Evolutionary conservation across 169 alveolate genomes (phyloP), one percentile per base, ranked within the genome.

Genomic region (Babesia gibsoni): DNA sequence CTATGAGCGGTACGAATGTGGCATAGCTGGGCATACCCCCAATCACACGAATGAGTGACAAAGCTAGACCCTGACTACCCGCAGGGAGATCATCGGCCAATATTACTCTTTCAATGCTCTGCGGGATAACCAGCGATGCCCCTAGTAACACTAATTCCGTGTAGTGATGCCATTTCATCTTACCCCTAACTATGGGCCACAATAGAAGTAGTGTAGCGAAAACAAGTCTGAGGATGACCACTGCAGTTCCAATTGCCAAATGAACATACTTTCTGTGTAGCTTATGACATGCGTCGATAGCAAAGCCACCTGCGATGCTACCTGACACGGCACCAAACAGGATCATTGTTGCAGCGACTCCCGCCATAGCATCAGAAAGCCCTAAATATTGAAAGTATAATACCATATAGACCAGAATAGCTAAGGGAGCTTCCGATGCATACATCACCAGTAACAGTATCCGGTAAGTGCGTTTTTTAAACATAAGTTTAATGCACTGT

Each of bases 371-470:
- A 69, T 93, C 93, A 30, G 92, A 50, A 65, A 94, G 79, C 30
- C 94, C 95, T 64, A 94, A 82, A 73, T 94, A 94, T 79, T 94
- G 97, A 52, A 92, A 73, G 81, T 82, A 91, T 93, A 92, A 84
- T 8, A 94, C 89, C 74, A 91, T 91, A 78, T 91, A 94, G 46
- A 92, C 82, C 53, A 93, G 82, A 23, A 96, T 93, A 50, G 91
- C 59, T 93, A 95, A 92, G 22, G 97, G 96, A 25, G 92, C 91
- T 20, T 96, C 91, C 18, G 95, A 93, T 18, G 90, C 69, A 66
- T 90, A 67, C 36, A 88, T 56, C 54, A 73, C 49, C 33, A 82
- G n/a, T 35, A 64, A 46, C 59, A 73, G 27, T 23, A 73, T 14
- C 14, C 22, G 16, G 32, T 69, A 79, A 6, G 84, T 64, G 36